phyloP scores from a whole-genome alignment of 2,329 filamentous ascomycete genomes.

The Fusarium pininemorale region DNA sequence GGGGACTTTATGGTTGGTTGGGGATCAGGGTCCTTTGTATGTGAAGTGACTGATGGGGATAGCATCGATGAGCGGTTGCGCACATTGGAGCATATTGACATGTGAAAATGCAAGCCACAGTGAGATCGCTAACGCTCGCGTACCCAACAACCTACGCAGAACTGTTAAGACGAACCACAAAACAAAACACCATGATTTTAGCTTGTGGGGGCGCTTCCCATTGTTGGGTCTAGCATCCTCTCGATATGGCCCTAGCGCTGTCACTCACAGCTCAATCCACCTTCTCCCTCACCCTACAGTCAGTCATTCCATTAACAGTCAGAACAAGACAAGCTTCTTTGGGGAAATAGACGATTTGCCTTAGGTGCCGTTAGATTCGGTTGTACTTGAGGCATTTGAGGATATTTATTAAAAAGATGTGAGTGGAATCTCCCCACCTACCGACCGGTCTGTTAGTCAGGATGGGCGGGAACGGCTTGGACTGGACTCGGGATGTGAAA shows the following conservation, averaged over 20 bases:
- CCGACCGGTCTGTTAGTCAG: not conserved
- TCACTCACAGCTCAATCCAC: not conserved
- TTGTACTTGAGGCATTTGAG: slow-evolving; percentile 20
- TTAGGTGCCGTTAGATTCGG: slow-evolving; percentile 10
- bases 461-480: not conserved
- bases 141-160: slow-evolving; percentile 6
- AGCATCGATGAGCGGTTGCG: not conserved
- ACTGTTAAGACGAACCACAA: slow-evolving; percentile 18
- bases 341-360: not conserved
- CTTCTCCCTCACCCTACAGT: slow-evolving; percentile 2
- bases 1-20: slow-evolving; percentile 23
- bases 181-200: slow-evolving; percentile 11
- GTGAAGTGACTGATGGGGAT: slow-evolving; percentile 1
- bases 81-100: not conserved
- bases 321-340: not conserved
- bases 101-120: slow-evolving; percentile 15
- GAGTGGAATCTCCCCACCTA: slow-evolving; percentile 20
- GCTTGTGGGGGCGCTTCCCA: slow-evolving; percentile 12
- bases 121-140: slow-evolving; percentile 15
- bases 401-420: not conserved
- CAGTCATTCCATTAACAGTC: not conserved
- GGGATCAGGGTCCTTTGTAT: slow-evolving; percentile 5
- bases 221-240: slow-evolving; percentile 17
- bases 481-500: not conserved
- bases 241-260: not conserved